A percentile compares a stretch with the other conserved stretches of the same genome.
Conservation (phyloP, 345 rosid species). For the Salix dunnii region DNA sequence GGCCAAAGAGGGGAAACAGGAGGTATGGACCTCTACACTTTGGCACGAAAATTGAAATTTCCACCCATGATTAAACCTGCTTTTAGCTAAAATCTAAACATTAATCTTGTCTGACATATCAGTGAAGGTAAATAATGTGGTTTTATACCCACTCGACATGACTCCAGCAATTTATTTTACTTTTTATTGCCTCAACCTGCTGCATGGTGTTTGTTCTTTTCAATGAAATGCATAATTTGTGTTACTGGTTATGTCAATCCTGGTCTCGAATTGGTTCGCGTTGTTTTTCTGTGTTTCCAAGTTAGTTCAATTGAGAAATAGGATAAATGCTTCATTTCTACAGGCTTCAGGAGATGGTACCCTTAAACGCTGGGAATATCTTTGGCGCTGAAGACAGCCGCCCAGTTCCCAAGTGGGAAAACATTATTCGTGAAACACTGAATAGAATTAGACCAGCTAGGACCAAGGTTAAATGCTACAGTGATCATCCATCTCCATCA, state of each 20-base stretch:
- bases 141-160: not conserved
- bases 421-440: slow-evolving; percentile 67
- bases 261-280: not conserved
- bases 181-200: not conserved
- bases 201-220: not conserved
- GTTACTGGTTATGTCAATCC: not conserved
- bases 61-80: not conserved
- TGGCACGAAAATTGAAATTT: not conserved
- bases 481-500: slow-evolving; percentile 95
- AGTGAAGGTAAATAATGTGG: not conserved
- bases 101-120: not conserved
- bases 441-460: slow-evolving; percentile 49
- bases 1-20: not conserved
- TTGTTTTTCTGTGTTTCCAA: not conserved
- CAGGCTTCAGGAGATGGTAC: slow-evolving; percentile 93
- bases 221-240: not conserved
- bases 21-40: not conserved
- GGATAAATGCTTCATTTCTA: slow-evolving; percentile 12
- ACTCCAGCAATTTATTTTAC: not conserved
- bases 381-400: slow-evolving; percentile 90
- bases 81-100: not conserved
- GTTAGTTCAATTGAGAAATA: slow-evolving; percentile 14
- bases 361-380: slow-evolving; percentile 87
- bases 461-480: slow-evolving; percentile 57
- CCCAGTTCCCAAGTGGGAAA: slow-evolving; percentile 83